Evolutionary conservation across 2,329 filamentous ascomycete species (phyloP), one percentile per base, ranked within the genome.

Genomic region (Coniochaeta sp.): DNA sequence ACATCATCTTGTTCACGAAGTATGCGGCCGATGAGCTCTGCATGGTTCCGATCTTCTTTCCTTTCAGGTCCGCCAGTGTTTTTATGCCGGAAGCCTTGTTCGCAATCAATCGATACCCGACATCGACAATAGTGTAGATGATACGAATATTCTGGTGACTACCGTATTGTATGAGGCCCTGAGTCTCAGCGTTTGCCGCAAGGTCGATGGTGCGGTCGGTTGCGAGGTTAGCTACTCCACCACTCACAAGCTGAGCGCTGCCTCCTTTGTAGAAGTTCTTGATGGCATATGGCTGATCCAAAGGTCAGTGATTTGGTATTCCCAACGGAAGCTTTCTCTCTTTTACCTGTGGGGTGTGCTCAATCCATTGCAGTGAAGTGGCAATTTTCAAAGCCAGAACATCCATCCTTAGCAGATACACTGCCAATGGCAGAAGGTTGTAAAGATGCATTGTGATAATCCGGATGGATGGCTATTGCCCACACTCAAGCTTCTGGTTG

Each of bases 121-220:
- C 65, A 42, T 67, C 63, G 26, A 57, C 63, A 16, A 66, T 59
- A 48, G 62, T 63, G 53, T 64, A 61, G 46, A 68, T 63, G 31
- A 62, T 58, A 9, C 66, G 62, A n/a, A 64, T 50, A 55, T 66
- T 65, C 28, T 53, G 59, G 58, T 67, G 60, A 13, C 49, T 52
- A 31, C 53, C 63, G 51, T 61, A 67, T 45, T 65, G 61, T 6
- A 59, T 58, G 12, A 68, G 64, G 3, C 62, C 64, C 50, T 68
- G 66, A 1, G 65, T 68, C 52, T 67, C 66, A 32, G 66, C 64
- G 52, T 68, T 68, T 42, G 58, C 60, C 13, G 60, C 66, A 1
- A 68, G 58, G 53, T 67, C 65, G 40, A 67, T 53, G 32, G 49
- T 58, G 27, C 50, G 40, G 49, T 61, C 59, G 48, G 53, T 53